phyloP scores from a whole-genome alignment of 2,329 filamentous ascomycete genomes.

The Huntiella savannae region DNA sequence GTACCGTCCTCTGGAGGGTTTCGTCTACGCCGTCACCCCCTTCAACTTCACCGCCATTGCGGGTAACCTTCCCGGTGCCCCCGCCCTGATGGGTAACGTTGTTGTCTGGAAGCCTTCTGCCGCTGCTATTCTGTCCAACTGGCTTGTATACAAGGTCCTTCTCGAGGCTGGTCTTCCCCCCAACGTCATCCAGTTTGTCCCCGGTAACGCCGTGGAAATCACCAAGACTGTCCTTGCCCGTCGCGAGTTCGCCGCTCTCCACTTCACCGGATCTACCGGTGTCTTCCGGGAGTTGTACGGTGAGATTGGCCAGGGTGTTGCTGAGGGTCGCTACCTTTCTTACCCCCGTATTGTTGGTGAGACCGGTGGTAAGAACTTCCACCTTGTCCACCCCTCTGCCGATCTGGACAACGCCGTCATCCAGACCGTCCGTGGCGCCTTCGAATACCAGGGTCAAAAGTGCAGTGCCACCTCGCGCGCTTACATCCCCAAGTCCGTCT shows the following conservation, averaged over 20 bases:
- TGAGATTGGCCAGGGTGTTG: slow-evolving; percentile 63
- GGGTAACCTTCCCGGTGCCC: slow-evolving; percentile 65
- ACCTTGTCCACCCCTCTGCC: slow-evolving; percentile 59
- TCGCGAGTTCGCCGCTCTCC: slow-evolving; percentile 69
- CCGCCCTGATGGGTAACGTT: slow-evolving; percentile 82
- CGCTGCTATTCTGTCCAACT: slow-evolving; percentile 73
- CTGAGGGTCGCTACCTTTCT: slow-evolving; percentile 60
- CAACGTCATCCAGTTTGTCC: slow-evolving; percentile 84
- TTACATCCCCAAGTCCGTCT: slow-evolving; percentile 60
- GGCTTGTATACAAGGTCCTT: slow-evolving; percentile 76
- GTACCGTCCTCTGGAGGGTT: slow-evolving; percentile 77
- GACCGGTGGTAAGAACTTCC: slow-evolving; percentile 89
- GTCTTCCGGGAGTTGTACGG: slow-evolving; percentile 83
- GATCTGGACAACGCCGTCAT: slow-evolving; percentile 61
- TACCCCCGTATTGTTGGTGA: slow-evolving; percentile 84
- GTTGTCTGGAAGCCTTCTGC: slow-evolving; percentile 96
- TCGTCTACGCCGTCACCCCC: slow-evolving; percentile 83
- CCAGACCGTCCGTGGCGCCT: slow-evolving; percentile 70
- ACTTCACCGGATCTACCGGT: slow-evolving; percentile 84
- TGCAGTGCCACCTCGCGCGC: slow-evolving; percentile 68
- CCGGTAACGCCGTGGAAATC: slow-evolving; percentile 68
- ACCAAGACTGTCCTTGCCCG: slow-evolving; percentile 61
- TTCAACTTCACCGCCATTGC: slow-evolving; percentile 97
- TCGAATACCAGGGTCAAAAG: slow-evolving; percentile 84
- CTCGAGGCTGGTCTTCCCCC: slow-evolving; percentile 77